Conservation (phyloP, 345 rosid species). For the Salix dunnii region DNA sequence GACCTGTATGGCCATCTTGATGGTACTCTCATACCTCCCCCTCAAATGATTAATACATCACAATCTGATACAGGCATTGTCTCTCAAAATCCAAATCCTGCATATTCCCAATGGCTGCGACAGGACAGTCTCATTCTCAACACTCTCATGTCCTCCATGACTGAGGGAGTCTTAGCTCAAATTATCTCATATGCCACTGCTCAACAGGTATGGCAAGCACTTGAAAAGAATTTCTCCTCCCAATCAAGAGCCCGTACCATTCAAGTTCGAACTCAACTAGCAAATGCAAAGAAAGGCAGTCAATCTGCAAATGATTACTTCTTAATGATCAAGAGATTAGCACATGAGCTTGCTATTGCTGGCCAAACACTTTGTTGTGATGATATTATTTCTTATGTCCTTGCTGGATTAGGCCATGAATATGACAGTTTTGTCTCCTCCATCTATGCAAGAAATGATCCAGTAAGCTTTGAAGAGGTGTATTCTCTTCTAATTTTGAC, state of each 20-base stretch:
- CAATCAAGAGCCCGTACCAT: neutral
- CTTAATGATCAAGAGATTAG: too few species aligned
- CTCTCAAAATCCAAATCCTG: neutral
- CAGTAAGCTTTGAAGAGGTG: too few species aligned
- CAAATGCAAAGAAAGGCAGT: neutral
- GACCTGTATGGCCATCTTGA: too few species aligned
- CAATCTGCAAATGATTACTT: neutral
- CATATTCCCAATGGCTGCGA: rapidly evolving
- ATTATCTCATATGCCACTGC: neutral
- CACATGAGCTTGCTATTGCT: too few species aligned
- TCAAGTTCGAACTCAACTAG: neutral
- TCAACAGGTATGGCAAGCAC: neutral
- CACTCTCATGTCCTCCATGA: neutral
- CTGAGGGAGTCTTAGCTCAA: neutral
- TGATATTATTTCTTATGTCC: too few species aligned
- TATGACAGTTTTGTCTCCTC: too few species aligned
- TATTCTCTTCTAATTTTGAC: too few species aligned
- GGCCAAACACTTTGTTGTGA: too few species aligned
- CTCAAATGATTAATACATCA: too few species aligned
- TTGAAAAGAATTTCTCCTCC: neutral
- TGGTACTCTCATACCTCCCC: neutral
- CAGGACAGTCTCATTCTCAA: neutral
- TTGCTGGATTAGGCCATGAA: too few species aligned
- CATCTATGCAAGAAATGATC: too few species aligned
- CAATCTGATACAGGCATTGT: neutral